Evolutionary conservation across 164 flowering plant species (phyloP).

Genomic region (Umbellularia californica): DNA sequence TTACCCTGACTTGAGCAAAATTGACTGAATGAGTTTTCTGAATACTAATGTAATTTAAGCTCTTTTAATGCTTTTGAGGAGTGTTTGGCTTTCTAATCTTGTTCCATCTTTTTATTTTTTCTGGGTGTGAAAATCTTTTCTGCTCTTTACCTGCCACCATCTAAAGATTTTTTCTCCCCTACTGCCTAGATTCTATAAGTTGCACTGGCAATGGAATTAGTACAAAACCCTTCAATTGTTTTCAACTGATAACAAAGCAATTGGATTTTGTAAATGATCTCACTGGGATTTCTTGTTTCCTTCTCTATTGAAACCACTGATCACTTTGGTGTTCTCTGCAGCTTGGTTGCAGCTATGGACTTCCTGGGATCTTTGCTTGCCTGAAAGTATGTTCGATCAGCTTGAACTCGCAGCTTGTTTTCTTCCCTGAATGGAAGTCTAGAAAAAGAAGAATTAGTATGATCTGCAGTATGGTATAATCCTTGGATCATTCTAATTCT

Average conservation of each 20-base stretch:
- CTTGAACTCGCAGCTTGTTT: not conserved
- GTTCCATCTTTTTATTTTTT: too few relatives aligned
- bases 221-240: not conserved
- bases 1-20: too few relatives aligned
- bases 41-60: too few relatives aligned
- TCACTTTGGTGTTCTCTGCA: constrained; percentile 27
- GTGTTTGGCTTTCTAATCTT: too few relatives aligned
- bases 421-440: not conserved
- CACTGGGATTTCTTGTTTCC: not conserved
- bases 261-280: not conserved
- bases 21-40: too few relatives aligned
- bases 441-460: not conserved
- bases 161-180: too few relatives aligned
- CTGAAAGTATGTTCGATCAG: constrained; percentile 52
- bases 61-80: too few relatives aligned
- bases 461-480: not conserved
- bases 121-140: too few relatives aligned
- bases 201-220: not conserved
- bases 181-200: too few relatives aligned
- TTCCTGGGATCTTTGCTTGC: constrained; percentile 95
- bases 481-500: not conserved
- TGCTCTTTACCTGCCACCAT: too few relatives aligned
- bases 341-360: constrained; percentile 89
- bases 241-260: not conserved
- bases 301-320: not conserved